These are phyloP conservation scores for Coemansia sp. DNA, from an alignment of 192 early-diverging fungal species.

Conservation along the genomic window DNA sequence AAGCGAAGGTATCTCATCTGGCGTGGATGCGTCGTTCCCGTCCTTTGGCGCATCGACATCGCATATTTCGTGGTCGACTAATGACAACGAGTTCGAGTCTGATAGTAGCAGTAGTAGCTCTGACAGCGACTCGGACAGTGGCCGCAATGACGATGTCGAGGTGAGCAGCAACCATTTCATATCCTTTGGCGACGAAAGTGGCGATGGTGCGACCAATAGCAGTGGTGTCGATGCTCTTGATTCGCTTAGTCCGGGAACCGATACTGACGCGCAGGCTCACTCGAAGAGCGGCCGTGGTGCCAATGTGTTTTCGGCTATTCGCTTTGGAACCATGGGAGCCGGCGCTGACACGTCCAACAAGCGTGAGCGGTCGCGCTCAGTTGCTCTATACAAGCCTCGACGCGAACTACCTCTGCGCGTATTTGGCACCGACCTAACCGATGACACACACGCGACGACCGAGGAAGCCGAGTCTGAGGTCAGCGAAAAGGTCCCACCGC, in stretches of 20 bases:
- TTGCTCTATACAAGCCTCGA: constrained; percentile 1
- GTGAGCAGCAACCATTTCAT: background rate
- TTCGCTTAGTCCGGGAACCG: constrained; percentile 16
- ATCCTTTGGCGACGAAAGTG: constrained; percentile 8
- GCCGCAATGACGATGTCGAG: constrained; percentile 7
- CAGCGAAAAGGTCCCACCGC: background rate
- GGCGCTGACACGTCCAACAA: constrained; percentile 6
- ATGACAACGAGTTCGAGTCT: constrained; percentile 1
- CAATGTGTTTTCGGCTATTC: constrained; percentile 50
- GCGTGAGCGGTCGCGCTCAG: constrained; percentile 16
- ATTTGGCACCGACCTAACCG: constrained; percentile 13
- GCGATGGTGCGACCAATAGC: background rate
- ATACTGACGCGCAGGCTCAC: constrained; percentile 18
- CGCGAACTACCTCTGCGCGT: constrained; percentile 25
- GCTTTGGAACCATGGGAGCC: constrained; percentile 47
- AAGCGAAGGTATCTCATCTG: constrained; percentile 11
- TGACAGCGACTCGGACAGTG: background rate
- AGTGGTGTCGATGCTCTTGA: constrained; percentile 20
- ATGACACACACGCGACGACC: constrained; percentile 2
- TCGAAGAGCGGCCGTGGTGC: constrained; percentile 13
- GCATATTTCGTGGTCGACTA: constrained; percentile 41
- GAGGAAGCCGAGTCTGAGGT: constrained; percentile 10
- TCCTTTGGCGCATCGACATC: constrained; percentile 24
- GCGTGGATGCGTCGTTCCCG: background rate
- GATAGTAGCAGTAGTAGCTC: background rate